Evolutionary conservation across 1,139 yeast species (phyloP), one percentile per base, ranked within the genome.

Genomic region (Wickerhamomyces sp.): DNA sequence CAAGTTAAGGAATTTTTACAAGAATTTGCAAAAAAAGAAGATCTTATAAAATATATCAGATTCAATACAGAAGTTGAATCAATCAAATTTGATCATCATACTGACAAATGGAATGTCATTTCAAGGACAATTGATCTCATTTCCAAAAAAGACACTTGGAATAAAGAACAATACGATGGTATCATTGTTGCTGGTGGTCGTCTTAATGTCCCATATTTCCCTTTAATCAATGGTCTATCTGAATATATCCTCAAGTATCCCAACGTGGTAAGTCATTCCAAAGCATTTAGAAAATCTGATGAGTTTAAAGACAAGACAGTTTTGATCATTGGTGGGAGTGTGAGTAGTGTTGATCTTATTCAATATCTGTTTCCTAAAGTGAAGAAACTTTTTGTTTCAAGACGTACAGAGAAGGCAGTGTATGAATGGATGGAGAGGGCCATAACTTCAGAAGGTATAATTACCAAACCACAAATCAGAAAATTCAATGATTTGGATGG

Each of bases 141-240:
- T 34, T 71, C 71, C 40, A 54, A 60, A 14, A 62, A 66, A 10
- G 67, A 62, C 4, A 30, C 2, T 44, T 38, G 40, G 40, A 31
- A 31, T 5, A 9, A 31, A 31, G 40, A 38, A 29, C 18, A 34
- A 15, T 77, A 68, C 50, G 86, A 81, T 54, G 81, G 78, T 8
- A 75, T 82, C 10, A 70, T 78, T 2, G 63, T 80, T 13, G 81
- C 84, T 14, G 66, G 75, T 5, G 89, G 89, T 7, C 78, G 77
- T 55, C 78, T 72, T 56, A 77, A 78, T 45, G 62, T 72, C 31
- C 87, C 89, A 0, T 75, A 55, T 52, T 61, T 79, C 34, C 89
- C 89, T 0, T 62, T 71, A 23, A 69, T 76, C 40, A 65, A 65
- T 0, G 90, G 90, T 0, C 61, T 84, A 42, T 63, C 68, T 6